A percentile compares a stretch with the other conserved stretches of the same genome.
Evolutionary conservation across 2,329 filamentous ascomycete species (phyloP).

Genomic region (Monilinia fructigena): DNA sequence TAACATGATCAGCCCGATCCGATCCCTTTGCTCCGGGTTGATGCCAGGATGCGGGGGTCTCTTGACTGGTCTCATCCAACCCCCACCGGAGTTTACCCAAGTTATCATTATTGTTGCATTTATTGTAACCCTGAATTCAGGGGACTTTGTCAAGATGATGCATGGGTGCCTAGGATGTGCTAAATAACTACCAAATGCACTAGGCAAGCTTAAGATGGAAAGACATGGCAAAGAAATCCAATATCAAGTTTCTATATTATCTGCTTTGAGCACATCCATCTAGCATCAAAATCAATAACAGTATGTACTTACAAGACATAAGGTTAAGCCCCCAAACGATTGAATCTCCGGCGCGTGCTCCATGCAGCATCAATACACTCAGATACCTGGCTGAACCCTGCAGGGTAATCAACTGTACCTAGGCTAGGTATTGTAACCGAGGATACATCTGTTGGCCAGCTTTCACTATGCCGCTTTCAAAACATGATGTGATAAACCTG

Average conservation of each 20-base stretch:
- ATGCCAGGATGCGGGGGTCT: neutral
- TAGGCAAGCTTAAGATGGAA: too few species aligned
- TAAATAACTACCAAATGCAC: too few species aligned
- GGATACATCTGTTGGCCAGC: neutral
- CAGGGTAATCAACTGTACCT: neutral
- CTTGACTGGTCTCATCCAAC: neutral
- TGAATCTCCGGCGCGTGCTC: too few species aligned
- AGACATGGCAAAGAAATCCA: too few species aligned
- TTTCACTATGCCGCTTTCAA: neutral
- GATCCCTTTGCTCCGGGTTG: slow-evolving; percentile 1
- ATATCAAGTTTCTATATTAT: too few species aligned
- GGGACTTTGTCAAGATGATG: too few species aligned
- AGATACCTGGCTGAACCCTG: neutral
- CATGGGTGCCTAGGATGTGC: too few species aligned
- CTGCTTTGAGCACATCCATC: too few species aligned
- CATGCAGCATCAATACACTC: neutral
- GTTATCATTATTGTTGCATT: neutral
- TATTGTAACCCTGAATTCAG: neutral
- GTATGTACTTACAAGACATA: too few species aligned
- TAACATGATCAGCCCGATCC: neutral
- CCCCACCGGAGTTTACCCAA: neutral
- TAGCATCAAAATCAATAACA: too few species aligned
- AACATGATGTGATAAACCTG: neutral
- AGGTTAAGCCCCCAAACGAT: too few species aligned
- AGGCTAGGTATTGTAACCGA: neutral